Evolutionary conservation across 2,329 filamentous ascomycete genomes (phyloP).

Genomic region (Cladophialophora exuberans): DNA sequence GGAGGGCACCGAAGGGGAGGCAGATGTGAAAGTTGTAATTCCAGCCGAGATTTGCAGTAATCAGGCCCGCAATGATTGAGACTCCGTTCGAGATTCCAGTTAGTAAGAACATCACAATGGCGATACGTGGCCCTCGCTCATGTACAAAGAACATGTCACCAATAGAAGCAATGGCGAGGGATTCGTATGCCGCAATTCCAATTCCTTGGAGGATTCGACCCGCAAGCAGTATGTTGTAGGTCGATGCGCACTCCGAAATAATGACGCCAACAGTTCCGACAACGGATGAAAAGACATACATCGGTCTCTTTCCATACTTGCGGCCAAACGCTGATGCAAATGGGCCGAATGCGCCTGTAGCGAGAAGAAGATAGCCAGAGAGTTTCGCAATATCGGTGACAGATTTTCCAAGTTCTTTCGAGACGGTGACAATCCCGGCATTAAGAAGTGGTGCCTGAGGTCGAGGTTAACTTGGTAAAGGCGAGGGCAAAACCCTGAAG

Average conservation of each 20-base stretch:
- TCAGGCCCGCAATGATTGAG: slow-evolving; percentile 46
- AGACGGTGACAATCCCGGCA: slow-evolving; percentile 43
- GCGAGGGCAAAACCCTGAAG: slow-evolving; percentile 8
- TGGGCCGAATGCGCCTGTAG: slow-evolving; percentile 16
- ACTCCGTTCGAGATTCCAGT: slow-evolving; percentile 43
- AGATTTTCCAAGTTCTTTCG: slow-evolving; percentile 30
- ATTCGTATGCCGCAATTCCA: slow-evolving; percentile 46
- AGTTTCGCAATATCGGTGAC: slow-evolving; percentile 19
- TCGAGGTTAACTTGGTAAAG: too few species aligned
- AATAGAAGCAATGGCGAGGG: slow-evolving; percentile 47
- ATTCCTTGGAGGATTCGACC: slow-evolving; percentile 49
- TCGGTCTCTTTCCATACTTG: slow-evolving; percentile 48
- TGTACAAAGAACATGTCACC: slow-evolving; percentile 47
- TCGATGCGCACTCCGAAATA: slow-evolving; percentile 41
- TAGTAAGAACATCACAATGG: slow-evolving; percentile 47
- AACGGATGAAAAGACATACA: slow-evolving; percentile 44
- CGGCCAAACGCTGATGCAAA: slow-evolving; percentile 40
- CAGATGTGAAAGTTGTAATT: slow-evolving; percentile 24
- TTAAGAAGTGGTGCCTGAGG: slow-evolving; percentile 42
- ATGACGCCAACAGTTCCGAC: slow-evolving; percentile 41
- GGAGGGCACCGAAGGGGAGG: slow-evolving; percentile 19
- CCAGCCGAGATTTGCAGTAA: slow-evolving; percentile 36
- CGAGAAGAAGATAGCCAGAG: slow-evolving; percentile 22
- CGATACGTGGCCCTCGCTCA: slow-evolving; percentile 31
- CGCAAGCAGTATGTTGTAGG: slow-evolving; percentile 44